These are phyloP conservation scores for Bolboschoenoplectus hybrid DNA, from an alignment of 202 grass and related monocot species.

Conservation along the genomic window DNA sequence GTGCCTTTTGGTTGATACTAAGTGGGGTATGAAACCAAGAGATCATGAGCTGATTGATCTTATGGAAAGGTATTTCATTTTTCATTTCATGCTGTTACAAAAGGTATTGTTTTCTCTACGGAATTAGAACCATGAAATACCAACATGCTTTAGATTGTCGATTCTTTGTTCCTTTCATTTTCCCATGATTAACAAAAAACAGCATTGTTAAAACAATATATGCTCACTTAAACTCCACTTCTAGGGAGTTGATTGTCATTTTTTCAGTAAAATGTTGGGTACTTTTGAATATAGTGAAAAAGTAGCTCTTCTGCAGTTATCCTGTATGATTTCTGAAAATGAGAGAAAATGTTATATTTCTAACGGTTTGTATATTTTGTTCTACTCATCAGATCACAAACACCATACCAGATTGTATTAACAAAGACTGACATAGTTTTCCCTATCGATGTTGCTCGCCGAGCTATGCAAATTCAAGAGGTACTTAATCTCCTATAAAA, in stretches of 20 bases:
- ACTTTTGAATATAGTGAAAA: background rate
- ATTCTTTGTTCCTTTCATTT: background rate
- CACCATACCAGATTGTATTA: slow-evolving; percentile 87
- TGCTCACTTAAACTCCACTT: background rate
- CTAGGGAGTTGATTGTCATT: background rate
- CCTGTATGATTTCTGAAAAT: background rate
- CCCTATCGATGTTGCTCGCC: slow-evolving; percentile 85
- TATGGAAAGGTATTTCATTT: slow-evolving; percentile 74
- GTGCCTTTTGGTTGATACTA: slow-evolving; percentile 92
- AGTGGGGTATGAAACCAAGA: slow-evolving; percentile 96
- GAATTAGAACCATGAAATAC: background rate
- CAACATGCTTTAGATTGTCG: background rate
- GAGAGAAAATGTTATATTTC: background rate
- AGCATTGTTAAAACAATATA: background rate
- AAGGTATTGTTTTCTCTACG: background rate
- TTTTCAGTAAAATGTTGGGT: background rate
- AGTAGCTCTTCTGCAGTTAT: background rate
- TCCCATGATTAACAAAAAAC: background rate
- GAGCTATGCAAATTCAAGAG: slow-evolving; percentile 92
- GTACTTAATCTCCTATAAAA: slow-evolving; percentile 33
- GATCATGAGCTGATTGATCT: slow-evolving; percentile 91
- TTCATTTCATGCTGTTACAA: background rate
- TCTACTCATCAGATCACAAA: slow-evolving; percentile 61
- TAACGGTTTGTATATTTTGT: background rate
- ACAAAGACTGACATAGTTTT: slow-evolving; percentile 96